Evolutionary conservation across 2,329 filamentous ascomycete genomes (phyloP).

Genomic region (Tetracladium maxilliforme): DNA sequence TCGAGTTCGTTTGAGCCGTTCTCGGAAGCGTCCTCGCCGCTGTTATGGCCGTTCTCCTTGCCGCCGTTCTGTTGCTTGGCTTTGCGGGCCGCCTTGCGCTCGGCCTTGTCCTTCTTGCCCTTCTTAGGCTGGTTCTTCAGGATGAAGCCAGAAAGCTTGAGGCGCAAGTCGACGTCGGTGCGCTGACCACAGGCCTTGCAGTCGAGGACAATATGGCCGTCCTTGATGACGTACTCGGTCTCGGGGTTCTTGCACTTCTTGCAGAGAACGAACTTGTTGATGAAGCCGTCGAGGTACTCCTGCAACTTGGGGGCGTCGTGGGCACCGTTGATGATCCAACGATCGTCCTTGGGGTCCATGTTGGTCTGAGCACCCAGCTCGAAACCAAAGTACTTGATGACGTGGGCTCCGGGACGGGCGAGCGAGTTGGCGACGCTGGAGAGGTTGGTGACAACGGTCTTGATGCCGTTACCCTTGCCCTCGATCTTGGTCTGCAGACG

Average conservation of each 20-base stretch:
- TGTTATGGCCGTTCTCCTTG: constrained; percentile 36
- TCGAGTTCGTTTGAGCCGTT: constrained; percentile 33
- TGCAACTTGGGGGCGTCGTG: constrained; percentile 93
- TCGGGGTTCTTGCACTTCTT: constrained; percentile 99
- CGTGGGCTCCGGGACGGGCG: constrained; percentile 79
- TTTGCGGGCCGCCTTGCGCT: constrained; percentile 78
- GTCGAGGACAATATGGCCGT: constrained; percentile 80
- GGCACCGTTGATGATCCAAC: constrained; percentile 99
- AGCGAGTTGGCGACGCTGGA: constrained; percentile 86
- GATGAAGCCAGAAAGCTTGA: constrained; percentile 96
- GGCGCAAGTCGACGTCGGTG: constrained; percentile 76
- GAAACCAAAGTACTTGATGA: constrained; percentile 99
- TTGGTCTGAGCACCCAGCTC: constrained; percentile 98
- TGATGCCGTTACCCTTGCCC: constrained; percentile 99
- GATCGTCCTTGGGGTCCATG: constrained; percentile 90
- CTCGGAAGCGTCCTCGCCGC: constrained; percentile 52
- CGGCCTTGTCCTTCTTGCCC: constrained; percentile 95
- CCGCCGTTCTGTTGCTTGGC: constrained; percentile 59
- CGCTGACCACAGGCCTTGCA: constrained; percentile 98
- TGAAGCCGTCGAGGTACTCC: constrained; percentile 97
- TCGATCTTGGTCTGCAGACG: constrained; percentile 97
- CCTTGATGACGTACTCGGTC: constrained; percentile 91
- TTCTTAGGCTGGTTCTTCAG: constrained; percentile 88
- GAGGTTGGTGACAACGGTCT: constrained; percentile 95
- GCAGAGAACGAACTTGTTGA: constrained; percentile 97